Evolutionary conservation across 352 stramenopile species (phyloP), one percentile per base, ranked within the genome.

Genomic region (Phytophthora hybrid): DNA sequence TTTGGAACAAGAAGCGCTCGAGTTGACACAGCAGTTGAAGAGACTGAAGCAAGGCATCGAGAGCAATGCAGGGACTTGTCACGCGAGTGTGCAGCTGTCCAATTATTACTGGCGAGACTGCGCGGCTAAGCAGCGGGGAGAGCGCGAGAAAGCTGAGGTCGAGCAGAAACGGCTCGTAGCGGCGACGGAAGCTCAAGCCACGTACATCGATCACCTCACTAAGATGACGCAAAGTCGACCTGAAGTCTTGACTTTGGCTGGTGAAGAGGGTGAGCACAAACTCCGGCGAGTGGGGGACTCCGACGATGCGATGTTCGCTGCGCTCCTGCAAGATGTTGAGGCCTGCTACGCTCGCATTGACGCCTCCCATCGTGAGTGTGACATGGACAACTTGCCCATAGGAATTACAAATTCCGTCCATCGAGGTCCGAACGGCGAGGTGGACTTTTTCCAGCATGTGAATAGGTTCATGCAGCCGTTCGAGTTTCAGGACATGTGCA

Each of bases 81-180:
- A 16, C 5, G 44, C 16, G 16, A 52, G 44, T 11, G n/a, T 52
- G 16, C 44, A 52, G 44, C 18, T 52, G 7, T 52, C 44, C 16
- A 52, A 52, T 16, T 52, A 52, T 16, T 52, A 52, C 47, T 71
- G 69, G 62, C 34, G 52, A 60, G 62, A 64, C 9, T 55, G 37
- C 21, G 62, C 69, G 13, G 9, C 41, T 8, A 44, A n/a, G 1
- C 31, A 63, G 16, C n/a, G 39, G 4, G 23, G 63, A 14, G 21
- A 53, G 23, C 31, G 68, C 7, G 10, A 63, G 0, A 18, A 46
- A 8, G 54, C 37, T 1, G 68, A 75, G 39, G 9, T 11, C 2
- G 54, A 66, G 29, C 64, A 75, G 34, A 57, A 58, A 51, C 23
- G 52, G 23, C 62, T 56, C 14, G 21, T 61, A 18, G 34, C 26